These are phyloP conservation scores for Saposhnikovia divaricata DNA, from an alignment of 129 eudicot genomes.

Conservation along the genomic window DNA sequence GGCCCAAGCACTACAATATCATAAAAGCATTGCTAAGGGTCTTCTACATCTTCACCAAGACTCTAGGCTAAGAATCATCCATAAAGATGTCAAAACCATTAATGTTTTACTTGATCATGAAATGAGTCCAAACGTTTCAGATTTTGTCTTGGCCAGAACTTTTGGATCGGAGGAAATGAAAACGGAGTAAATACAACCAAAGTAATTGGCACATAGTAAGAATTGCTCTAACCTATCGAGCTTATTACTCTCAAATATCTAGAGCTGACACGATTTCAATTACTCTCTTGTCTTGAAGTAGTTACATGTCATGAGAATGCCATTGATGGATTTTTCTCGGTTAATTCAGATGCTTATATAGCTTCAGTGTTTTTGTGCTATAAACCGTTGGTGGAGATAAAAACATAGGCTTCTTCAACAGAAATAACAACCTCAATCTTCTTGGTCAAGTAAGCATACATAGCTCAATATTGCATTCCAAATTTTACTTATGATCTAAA, in stretches of 20 bases:
- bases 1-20: constrained; percentile 4
- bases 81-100: background rate
- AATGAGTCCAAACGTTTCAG: background rate
- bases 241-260: background rate
- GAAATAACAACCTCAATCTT: background rate
- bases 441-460: constrained; percentile 1
- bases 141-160: constrained; percentile 6
- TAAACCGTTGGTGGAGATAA: background rate
- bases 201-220: constrained; percentile 1
- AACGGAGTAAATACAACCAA: constrained; percentile 3
- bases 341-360: constrained; percentile 6
- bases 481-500: background rate
- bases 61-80: constrained; percentile 1
- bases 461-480: background rate
- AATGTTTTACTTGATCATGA: constrained; percentile 3
- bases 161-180: constrained; percentile 3
- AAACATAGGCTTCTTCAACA: background rate
- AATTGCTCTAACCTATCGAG: too few relatives aligned
- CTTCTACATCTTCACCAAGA: constrained; percentile 10
- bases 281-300: background rate
- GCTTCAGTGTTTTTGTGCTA: constrained; percentile 7
- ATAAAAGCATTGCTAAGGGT: background rate
- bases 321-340: background rate
- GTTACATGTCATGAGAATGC: constrained; percentile 8
- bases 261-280: background rate